A percentile compares a stretch with the other conserved stretches of the same genome.
Evolutionary conservation across 2,329 filamentous ascomycete genomes (phyloP).

Genomic region (Dactylellina haptotyla): DNA sequence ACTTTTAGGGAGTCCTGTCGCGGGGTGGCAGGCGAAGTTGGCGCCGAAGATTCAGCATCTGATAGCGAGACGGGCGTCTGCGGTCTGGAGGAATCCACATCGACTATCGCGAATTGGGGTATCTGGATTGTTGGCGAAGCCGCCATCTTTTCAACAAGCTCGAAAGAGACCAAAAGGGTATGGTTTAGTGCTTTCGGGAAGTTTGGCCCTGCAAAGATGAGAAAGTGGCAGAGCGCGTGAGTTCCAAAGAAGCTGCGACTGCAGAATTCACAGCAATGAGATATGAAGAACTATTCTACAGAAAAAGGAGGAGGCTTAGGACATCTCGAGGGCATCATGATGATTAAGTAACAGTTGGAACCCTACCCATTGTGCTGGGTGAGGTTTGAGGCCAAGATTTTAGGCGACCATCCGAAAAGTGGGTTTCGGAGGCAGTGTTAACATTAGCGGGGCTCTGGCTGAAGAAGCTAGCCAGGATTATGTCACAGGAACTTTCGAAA

Average conservation of each 20-base stretch:
- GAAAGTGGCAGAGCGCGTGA: background rate
- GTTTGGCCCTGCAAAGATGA: background rate
- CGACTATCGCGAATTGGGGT: slow-evolving; percentile 38
- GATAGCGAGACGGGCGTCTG: slow-evolving; percentile 29
- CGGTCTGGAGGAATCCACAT: slow-evolving; percentile 49
- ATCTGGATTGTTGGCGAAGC: slow-evolving; percentile 27
- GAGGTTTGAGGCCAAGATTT: slow-evolving; percentile 13
- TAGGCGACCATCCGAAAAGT: slow-evolving; percentile 52
- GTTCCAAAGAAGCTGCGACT: slow-evolving; percentile 1
- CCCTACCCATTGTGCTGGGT: background rate
- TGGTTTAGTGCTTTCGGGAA: too few species aligned
- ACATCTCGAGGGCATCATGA: slow-evolving; percentile 9
- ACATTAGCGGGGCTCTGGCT: slow-evolving; percentile 33
- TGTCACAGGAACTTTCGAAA: slow-evolving; percentile 10
- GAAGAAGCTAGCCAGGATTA: slow-evolving; percentile 25
- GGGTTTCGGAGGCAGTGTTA: slow-evolving; percentile 44
- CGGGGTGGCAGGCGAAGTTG: slow-evolving; percentile 21
- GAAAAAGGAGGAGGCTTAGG: slow-evolving; percentile 26
- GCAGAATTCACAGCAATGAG: slow-evolving; percentile 1
- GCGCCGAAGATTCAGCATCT: slow-evolving; percentile 25
- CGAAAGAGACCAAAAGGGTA: too few species aligned
- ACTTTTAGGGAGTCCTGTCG: slow-evolving; percentile 50
- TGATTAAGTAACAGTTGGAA: slow-evolving; percentile 30
- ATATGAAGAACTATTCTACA: background rate
- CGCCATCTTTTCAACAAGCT: slow-evolving; percentile 24